Base-by-base conservation (phyloP, 345 rosid species). In the Salix caprea region DNA sequence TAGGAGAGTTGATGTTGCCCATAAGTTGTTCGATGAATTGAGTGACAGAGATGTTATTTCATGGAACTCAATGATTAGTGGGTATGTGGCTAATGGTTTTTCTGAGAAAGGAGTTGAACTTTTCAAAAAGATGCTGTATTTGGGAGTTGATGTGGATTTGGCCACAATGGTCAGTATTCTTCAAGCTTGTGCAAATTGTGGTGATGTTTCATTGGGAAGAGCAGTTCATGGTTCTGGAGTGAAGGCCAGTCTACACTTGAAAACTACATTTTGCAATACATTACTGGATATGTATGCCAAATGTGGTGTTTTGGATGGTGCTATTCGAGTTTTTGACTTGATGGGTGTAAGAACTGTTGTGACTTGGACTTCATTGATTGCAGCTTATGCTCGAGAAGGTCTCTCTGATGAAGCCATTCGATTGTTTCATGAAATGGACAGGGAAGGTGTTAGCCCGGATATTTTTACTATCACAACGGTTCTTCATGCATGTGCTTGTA, bases 361-460 rank as follows among this genome's bases (percentile, higher is more conserved):
- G 72, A 87, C 94, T 4, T 92, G 93, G 82, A 92, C 94, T 80
- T 86, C 91, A 0, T 79, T 90, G 94, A 89, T 92, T 69, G 88
- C 91, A 70, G 97, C 91, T 78, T 92, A 88, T 76, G 86, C 91
- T 69, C 87, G 91, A 39, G 84, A 83, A 80, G 90, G 89, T 52
- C 79, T 78, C 61, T 83, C 87, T 62, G 85, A 84, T 78, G 86
- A 74, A 19, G 91, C 90, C 67, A 86, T 88, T 76, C 82, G 83
- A 76, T 74, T 85, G 71, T 91, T 92, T 56, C 74, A 7, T 50
- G 87, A 82, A 65, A 90, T 92, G 91, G 83, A 74, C 79, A 85
- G 42, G 13, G 85, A 74, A 44, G 91, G 89, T 81, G 77, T 88
- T 77, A 82, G 74, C 11, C 91, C 88, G 12, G 94, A 92, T 79